Conservation (phyloP, 768 basidiomycete species). For the Phylloporus sp. region DNA sequence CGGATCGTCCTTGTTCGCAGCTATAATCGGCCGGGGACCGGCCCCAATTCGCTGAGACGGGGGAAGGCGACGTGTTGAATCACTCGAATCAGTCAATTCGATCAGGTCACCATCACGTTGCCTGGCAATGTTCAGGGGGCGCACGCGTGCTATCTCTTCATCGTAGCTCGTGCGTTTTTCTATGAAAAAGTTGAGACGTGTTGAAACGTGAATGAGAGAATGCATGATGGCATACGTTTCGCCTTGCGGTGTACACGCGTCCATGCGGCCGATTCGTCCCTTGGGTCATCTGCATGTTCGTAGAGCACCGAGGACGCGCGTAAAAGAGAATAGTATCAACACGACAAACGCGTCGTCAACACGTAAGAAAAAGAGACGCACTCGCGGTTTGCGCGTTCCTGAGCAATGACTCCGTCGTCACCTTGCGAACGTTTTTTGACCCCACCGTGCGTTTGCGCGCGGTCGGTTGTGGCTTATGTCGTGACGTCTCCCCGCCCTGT, state of each 20-base stretch:
- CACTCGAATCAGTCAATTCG: constrained; percentile 26
- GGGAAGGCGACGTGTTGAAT: constrained; percentile 2
- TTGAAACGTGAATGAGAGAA: neutral
- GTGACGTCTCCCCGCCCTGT: neutral
- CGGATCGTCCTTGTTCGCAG: constrained; percentile 5
- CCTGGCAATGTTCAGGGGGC: constrained; percentile 12
- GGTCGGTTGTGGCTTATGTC: neutral
- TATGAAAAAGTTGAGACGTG: neutral
- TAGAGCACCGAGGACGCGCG: neutral
- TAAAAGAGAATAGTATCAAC: neutral
- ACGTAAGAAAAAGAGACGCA: constrained; percentile 6
- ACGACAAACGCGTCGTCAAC: neutral
- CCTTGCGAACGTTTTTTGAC: constrained; percentile 6
- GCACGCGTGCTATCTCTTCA: constrained; percentile 2
- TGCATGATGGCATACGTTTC: constrained; percentile 11
- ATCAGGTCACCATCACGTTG: constrained; percentile 3
- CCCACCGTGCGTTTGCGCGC: constrained; percentile 14
- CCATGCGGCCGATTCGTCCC: constrained; percentile 9
- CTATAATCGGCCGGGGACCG: neutral
- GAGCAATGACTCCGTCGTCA: constrained; percentile 12
- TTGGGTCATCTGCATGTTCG: neutral
- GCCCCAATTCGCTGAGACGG: neutral
- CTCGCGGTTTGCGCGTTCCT: constrained; percentile 16
- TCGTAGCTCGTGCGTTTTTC: constrained; percentile 11
- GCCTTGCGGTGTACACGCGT: constrained; percentile 14